Base-by-base conservation (phyloP, 441 rosid species). In the Daphne laureola region DNA sequence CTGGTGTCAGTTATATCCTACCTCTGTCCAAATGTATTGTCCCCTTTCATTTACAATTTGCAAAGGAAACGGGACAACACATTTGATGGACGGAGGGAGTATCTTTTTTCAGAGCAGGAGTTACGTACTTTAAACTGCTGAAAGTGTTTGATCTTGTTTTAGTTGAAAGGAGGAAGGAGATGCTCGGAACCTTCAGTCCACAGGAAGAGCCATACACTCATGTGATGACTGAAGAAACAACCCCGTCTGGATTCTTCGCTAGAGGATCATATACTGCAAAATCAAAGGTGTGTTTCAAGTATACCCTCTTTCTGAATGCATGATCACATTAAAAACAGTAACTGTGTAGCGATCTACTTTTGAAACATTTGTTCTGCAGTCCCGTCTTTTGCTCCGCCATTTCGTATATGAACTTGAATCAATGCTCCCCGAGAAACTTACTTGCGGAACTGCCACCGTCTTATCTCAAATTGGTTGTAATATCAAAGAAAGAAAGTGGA, bases 181-280 rank as follows among this genome's bases (percentile, higher is more conserved):
- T 89, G 96, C 70, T 89, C 49, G 96, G 95, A 54, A 84, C 90
- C 23, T 86, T 83, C 63, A 89, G 95, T 63, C 96, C 95, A 57
- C 89, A 81, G 62, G 67, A 63, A 31, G 96, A 89, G 69, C 66
- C 90, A 52, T 84, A 81, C 65, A 79, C 69, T 12, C 79, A 81
- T 59, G 69, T 71, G 66, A 51, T 82, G 78, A 71, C 80, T 0
- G 86, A 81, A 70, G 82, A 89, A 61, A 80, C 81, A 16, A 80
- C 88, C 54, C 95, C 96, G 16, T 81, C 91, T 13, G 96, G 96
- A 59, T 51, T 81, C 38, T 67, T 88, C 40, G 91, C 91, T 40
- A 70, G 96, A 70, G 95, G 91, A 61, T 70, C 71, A 16, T 90
- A 87, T 57, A 67, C 92, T 9, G 98, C 96, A 31, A 83, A 70